Conservation (phyloP, 768 basidiomycete genomes). For the Lactarius hengduanensis region DNA sequence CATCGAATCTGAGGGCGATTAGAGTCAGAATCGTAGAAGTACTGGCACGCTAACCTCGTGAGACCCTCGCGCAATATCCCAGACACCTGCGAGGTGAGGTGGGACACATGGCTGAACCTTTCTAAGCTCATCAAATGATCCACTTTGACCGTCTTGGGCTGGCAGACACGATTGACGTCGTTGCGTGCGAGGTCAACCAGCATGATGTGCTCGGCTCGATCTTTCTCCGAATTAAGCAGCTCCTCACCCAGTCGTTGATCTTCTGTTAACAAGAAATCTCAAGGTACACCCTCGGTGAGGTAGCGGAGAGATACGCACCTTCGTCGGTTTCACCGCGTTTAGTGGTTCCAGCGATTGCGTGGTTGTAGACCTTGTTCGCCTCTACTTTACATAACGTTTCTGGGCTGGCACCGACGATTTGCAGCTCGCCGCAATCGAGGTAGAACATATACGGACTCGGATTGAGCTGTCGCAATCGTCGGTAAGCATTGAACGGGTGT, state of each 20-base stretch:
- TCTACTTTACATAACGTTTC: conserved; percentile 97
- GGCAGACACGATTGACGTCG: conserved; percentile 97
- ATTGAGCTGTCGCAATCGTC: conserved; percentile 90
- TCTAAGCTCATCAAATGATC: conserved; percentile 92
- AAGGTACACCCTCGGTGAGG: conserved; percentile 14
- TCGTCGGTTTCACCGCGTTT: conserved; percentile 81
- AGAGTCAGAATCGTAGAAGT: neutral
- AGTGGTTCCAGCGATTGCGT: conserved; percentile 96
- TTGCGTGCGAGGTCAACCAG: conserved; percentile 96
- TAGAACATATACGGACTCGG: conserved; percentile 99
- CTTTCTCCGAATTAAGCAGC: conserved; percentile 84
- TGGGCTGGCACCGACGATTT: conserved; percentile 97
- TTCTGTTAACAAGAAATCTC: conserved; percentile 52
- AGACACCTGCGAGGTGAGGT: conserved; percentile 93
- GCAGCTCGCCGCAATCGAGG: conserved; percentile 87
- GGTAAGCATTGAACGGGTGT: conserved; percentile 97
- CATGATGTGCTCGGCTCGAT: conserved; percentile 98
- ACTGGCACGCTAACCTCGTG: conserved; percentile 57
- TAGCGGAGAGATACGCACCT: conserved; percentile 52
- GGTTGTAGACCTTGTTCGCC: conserved; percentile 89
- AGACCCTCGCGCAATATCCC: conserved; percentile 78
- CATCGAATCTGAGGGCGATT: conserved; percentile 72
- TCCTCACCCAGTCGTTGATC: conserved; percentile 75
- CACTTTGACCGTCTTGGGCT: conserved; percentile 92
- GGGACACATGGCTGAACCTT: conserved; percentile 97